Conservation (phyloP, 1,284 basidiomycete genomes). For the Vanrija sp. region DNA sequence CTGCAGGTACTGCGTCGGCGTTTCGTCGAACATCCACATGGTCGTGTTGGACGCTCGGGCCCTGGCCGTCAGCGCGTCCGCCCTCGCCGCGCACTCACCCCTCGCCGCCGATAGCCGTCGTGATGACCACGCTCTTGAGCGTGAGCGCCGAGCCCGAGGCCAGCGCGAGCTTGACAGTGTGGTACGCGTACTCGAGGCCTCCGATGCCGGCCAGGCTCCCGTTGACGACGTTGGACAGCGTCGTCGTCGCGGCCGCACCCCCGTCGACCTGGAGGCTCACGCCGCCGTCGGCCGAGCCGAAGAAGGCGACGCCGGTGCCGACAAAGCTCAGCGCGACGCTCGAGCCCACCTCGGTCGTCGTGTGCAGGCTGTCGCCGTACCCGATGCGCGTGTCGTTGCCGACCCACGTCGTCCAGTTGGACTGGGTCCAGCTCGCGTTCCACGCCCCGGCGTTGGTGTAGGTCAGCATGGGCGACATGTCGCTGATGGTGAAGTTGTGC, state of each 20-base stretch:
- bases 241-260: neutral
- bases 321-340: neutral
- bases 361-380: neutral
- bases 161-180: neutral
- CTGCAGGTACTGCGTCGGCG: no score
- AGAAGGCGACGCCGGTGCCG: constrained; percentile 5
- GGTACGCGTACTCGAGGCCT: neutral
- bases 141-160: neutral
- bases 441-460: constrained; percentile 1
- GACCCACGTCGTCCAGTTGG: neutral
- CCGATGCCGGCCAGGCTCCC: neutral
- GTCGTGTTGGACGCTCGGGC: neutral
- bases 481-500: neutral
- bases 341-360: neutral
- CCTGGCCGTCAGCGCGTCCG: neutral
- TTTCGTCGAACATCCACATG: no score
- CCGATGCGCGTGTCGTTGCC: neutral
- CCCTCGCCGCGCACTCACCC: neutral
- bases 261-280: neutral
- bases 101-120: neutral
- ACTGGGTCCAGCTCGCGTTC: constrained; percentile 1
- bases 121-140: neutral
- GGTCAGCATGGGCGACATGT: constrained; percentile 3
- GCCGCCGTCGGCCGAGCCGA: neutral
- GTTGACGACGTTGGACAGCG: neutral